These are phyloP conservation scores for Gentiana straminea DNA, from an alignment of 257 asterid genomes.

Conservation along the genomic window DNA sequence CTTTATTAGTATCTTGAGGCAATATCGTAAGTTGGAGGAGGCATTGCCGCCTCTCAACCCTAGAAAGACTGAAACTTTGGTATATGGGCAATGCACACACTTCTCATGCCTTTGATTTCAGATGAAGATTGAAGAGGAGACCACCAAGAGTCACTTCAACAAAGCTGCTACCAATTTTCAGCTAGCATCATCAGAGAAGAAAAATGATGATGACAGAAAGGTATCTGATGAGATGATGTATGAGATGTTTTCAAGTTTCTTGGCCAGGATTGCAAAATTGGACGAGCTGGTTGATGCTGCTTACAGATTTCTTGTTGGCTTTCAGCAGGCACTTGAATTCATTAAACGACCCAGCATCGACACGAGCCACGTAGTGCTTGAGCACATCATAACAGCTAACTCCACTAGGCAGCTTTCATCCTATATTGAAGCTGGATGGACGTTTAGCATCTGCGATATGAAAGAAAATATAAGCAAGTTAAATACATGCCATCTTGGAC, in stretches of 20 bases:
- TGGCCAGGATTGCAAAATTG: slow-evolving; percentile 50
- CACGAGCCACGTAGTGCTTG: slow-evolving; percentile 32
- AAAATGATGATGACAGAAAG: slow-evolving; percentile 15
- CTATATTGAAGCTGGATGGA: slow-evolving; percentile 57
- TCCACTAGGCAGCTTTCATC: slow-evolving; percentile 46
- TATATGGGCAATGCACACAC: too few species aligned
- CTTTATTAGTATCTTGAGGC: too few species aligned
- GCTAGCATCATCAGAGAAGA: slow-evolving; percentile 14
- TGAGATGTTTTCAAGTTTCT: slow-evolving; percentile 40
- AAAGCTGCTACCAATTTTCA: too few species aligned
- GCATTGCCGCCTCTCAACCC: too few species aligned
- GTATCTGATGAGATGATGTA: slow-evolving; percentile 16
- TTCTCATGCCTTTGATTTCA: too few species aligned
- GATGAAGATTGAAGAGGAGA: too few species aligned
- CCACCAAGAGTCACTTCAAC: too few species aligned
- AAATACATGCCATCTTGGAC: slow-evolving; percentile 61
- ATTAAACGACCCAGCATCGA: slow-evolving; percentile 37
- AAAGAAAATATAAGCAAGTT: slow-evolving; percentile 48
- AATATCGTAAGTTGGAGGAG: too few species aligned
- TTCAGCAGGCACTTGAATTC: slow-evolving; percentile 59
- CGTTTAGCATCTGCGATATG: slow-evolving; percentile 29
- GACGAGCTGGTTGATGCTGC: slow-evolving; percentile 54
- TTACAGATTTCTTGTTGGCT: slow-evolving; percentile 44
- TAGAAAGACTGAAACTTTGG: too few species aligned
- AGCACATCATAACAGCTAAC: slow-evolving; percentile 40